phyloP scores from a whole-genome alignment of 2,329 filamentous ascomycete genomes.

The Diaporthe helianthi region DNA sequence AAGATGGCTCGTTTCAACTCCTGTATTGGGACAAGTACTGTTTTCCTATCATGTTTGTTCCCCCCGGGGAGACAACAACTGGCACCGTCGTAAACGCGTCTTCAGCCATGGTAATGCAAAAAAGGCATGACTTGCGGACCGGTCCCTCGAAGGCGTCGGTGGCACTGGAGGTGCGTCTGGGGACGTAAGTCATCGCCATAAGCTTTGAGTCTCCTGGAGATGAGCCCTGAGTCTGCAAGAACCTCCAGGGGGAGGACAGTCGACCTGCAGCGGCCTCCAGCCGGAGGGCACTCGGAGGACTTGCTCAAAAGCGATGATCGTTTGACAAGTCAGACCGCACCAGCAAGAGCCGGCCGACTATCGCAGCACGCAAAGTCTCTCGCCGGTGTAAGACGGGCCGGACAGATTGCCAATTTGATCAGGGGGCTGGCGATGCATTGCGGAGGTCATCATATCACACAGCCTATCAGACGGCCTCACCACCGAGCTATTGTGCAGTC shows the following conservation, averaged over 20 bases:
- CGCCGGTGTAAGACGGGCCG: slow-evolving; percentile 7
- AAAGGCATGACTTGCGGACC: not conserved
- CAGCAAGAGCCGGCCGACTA: slow-evolving; percentile 21
- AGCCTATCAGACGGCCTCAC: slow-evolving; percentile 10
- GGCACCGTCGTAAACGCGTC: not conserved
- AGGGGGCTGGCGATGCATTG: slow-evolving; percentile 3
- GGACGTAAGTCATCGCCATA: slow-evolving; percentile 8
- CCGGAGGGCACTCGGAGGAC: not conserved
- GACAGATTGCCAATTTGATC: slow-evolving; percentile 11
- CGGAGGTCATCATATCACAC: slow-evolving; percentile 5
- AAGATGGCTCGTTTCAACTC: not conserved
- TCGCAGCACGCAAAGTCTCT: slow-evolving; percentile 10
- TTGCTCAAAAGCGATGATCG: not conserved
- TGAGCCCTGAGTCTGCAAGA: not conserved
- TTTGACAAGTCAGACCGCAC: not conserved
- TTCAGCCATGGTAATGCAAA: not conserved
- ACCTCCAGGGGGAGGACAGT: not conserved
- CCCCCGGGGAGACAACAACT: not conserved
- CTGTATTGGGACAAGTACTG: not conserved
- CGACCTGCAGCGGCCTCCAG: not conserved
- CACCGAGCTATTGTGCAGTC: slow-evolving; percentile 5
- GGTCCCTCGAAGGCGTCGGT: not conserved
- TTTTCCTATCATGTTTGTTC: not conserved
- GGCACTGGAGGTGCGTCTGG: not conserved
- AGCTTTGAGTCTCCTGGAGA: not conserved